Conservation (phyloP, 257 asterid genomes). For the Penstemon barbatus region DNA sequence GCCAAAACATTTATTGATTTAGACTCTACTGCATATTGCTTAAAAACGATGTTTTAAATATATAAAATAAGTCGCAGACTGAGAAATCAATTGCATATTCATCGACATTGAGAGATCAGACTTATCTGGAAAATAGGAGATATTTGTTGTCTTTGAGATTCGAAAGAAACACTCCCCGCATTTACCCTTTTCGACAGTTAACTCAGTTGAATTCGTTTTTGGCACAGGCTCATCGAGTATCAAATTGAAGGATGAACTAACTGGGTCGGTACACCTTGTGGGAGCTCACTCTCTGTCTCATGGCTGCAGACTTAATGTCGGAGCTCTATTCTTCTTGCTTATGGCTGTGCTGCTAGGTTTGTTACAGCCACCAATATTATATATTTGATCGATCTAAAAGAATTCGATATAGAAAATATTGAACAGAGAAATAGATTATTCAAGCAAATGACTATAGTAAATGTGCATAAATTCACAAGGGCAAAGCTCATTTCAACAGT, state of each 20-base stretch:
- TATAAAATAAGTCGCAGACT: conserved; percentile 1
- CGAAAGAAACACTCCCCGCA: background rate
- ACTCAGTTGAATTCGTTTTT: conserved; percentile 20
- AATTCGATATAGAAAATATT: conserved; percentile 26
- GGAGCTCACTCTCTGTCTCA: conserved; percentile 80
- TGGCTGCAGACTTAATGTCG: conserved; percentile 36
- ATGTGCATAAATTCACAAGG: conserved; percentile 37
- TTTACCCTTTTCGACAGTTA: conserved; percentile 1
- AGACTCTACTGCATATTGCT: background rate
- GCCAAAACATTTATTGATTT: background rate
- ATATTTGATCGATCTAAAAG: conserved; percentile 25
- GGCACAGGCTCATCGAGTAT: conserved; percentile 88
- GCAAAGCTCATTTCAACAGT: conserved; percentile 30
- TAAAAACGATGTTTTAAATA: conserved; percentile 5
- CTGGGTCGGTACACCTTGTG: conserved; percentile 98
- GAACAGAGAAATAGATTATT: conserved; percentile 26
- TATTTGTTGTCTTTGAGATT: background rate
- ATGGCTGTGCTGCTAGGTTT: conserved; percentile 48
- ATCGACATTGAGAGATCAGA: background rate
- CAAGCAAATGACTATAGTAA: conserved; percentile 26
- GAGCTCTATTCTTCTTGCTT: conserved; percentile 38
- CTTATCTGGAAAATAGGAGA: background rate
- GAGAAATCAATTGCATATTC: background rate
- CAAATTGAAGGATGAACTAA: conserved; percentile 86
- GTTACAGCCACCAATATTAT: conserved; percentile 33